Percentiles rank a stretch among this genome's conserved stretches.
Conservation (phyloP, 208 protist genomes). For the Sergeia podlipaevii region DNA sequence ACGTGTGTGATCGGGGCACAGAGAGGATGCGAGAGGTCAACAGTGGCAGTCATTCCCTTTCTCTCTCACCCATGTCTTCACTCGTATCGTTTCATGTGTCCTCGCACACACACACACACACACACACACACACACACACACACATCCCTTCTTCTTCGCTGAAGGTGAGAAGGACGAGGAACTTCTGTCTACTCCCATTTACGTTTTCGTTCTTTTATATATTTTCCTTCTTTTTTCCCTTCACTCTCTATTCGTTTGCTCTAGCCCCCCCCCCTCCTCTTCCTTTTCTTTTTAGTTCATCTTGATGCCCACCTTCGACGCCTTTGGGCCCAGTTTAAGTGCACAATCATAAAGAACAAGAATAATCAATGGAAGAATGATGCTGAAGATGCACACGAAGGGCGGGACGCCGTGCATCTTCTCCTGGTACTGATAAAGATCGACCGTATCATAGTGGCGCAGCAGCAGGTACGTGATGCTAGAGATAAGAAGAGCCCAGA, state of each 20-base stretch:
- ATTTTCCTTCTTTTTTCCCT: neutral
- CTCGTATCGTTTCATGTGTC: no score
- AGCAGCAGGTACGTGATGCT: slow-evolving; percentile 54
- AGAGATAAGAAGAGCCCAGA: slow-evolving; percentile 53
- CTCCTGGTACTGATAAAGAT: slow-evolving; percentile 47
- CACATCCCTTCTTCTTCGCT: no score
- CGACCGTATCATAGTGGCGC: slow-evolving; percentile 48
- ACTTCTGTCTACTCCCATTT: no score
- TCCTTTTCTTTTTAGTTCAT: no score
- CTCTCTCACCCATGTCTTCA: no score
- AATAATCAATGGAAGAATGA: slow-evolving; percentile 49
- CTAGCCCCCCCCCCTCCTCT: neutral
- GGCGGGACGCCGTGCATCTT: slow-evolving; percentile 60
- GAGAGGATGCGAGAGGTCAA: no score
- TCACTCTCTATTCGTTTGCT: neutral
- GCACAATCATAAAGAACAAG: slow-evolving; percentile 49
- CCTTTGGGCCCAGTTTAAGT: slow-evolving; percentile 51
- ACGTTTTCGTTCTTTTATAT: neutral
- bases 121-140: no score
- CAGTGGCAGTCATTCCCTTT: no score
- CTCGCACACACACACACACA: no score
- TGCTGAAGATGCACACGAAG: slow-evolving; percentile 28
- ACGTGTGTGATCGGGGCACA: no score
- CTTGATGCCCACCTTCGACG: slow-evolving; percentile 46
- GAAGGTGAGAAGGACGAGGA: no score